Conservation (phyloP, 345 rosid species). For the Rhizophora mangle region DNA sequence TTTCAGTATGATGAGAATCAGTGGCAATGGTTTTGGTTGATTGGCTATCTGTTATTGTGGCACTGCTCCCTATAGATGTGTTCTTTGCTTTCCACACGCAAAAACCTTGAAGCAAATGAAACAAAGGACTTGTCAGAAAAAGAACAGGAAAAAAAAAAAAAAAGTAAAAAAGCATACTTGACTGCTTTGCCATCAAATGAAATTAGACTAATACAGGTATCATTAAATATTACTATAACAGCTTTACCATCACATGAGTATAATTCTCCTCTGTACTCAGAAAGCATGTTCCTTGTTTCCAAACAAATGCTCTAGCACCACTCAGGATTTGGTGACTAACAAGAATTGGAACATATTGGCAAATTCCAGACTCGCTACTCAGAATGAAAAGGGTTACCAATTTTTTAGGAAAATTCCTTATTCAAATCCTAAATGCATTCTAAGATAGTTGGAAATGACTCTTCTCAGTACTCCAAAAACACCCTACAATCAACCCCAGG, state of each 20-base stretch:
- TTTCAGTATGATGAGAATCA: conserved; percentile 46
- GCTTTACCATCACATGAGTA: no score
- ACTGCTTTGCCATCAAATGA: background rate
- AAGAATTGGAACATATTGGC: background rate
- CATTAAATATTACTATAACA: no score
- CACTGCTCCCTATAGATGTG: conserved; percentile 47
- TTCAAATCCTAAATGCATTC: background rate
- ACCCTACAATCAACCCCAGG: background rate
- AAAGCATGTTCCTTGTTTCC: background rate
- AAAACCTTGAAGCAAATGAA: conserved; percentile 39
- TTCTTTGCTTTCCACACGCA: conserved; percentile 83
- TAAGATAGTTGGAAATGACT: background rate
- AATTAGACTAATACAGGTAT: no score
- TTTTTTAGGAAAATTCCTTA: background rate
- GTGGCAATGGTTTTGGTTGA: conserved; percentile 33
- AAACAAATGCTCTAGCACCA: background rate
- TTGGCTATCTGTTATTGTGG: conserved; percentile 47
- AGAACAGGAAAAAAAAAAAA: background rate
- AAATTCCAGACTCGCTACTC: background rate
- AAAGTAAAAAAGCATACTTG: background rate
- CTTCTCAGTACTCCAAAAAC: background rate
- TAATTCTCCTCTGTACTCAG: no score
- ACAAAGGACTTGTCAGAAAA: conserved; percentile 6
- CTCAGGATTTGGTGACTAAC: background rate
- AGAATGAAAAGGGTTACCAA: background rate